Base-by-base conservation (phyloP, 2,329 filamentous ascomycete species). In the Fusarium robinianum region DNA sequence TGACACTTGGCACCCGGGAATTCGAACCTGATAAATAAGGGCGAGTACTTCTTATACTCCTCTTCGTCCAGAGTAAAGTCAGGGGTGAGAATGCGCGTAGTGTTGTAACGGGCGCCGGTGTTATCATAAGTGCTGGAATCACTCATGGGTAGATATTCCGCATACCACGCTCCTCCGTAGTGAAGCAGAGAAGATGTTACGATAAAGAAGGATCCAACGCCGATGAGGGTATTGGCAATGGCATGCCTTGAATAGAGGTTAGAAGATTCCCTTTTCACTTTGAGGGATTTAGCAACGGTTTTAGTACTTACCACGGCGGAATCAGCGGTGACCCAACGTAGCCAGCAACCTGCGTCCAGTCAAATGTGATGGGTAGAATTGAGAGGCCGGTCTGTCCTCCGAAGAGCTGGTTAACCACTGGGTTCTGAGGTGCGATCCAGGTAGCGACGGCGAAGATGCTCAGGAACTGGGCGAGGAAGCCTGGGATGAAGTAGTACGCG, bases 81-180 rank as follows among this genome's bases (percentile, higher is more conserved):
- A 0, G 77, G 60, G 1, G 78, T 84, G 3, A 89, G 67, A 30
- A 90, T 79, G 6, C 76, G 76, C 4, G 72, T 72, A 2, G 86
- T 84, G 57, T 90, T 80, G 67, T 90, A 90, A 0, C 52, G 45
- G 0, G 67, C 55, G 3, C 82, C 85, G 0, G 77, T 87, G 58
- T 90, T 89, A 66, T 90, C 86, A 58, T 88, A 89, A 15, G 81
- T 87, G 30, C 72, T 73, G 2, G 83, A 81, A 61, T 88, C 84
- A 57, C 80, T 87, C 66, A 88, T 88, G 3, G 84, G 84, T 9
- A 88, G 64, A 58, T 79, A 88, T 44, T 77, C 65, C 3, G 74
- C 74, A 57, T 83, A 88, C 80, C 84, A 89, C 0, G 74, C 69
- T 8, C 81, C 81, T 6, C 72, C 78, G 61, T 83, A 90, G 62